Percentiles rank a stretch among this genome's conserved stretches.
Evolutionary conservation across 2,329 filamentous ascomycete species (phyloP).

Genomic region (Cercospora janseana): DNA sequence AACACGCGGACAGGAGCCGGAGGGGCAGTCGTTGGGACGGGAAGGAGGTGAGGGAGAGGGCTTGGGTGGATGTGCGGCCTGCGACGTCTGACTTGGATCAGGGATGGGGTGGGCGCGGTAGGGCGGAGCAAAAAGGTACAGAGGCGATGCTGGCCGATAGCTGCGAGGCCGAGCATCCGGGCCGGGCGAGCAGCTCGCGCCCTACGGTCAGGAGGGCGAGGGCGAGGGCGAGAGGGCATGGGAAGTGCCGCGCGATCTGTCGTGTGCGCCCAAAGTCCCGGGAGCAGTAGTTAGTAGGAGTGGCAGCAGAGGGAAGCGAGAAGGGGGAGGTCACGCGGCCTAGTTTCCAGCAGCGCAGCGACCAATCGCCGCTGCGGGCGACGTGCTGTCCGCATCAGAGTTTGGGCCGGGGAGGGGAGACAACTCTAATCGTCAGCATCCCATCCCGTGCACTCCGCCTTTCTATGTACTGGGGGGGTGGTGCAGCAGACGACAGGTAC

Average conservation of each 20-base stretch:
- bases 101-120: not conserved
- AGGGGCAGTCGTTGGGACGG: not conserved
- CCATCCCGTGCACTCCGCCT: too few species aligned
- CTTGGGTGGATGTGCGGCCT: not conserved
- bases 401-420: slow-evolving; percentile 6
- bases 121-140: slow-evolving; percentile 11
- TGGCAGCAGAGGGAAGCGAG: not conserved
- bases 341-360: not conserved
- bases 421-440: not conserved
- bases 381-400: not conserved
- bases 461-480: too few species aligned
- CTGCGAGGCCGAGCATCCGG: not conserved
- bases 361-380: not conserved
- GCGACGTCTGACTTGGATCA: not conserved
- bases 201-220: not conserved
- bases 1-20: slow-evolving; percentile 2
- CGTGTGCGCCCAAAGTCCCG: not conserved
- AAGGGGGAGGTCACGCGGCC: not conserved
- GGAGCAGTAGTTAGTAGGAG: too few species aligned
- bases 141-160: not conserved
- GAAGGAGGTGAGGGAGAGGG: slow-evolving; percentile 1
- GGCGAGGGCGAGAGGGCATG: too few species aligned
- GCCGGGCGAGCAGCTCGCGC: not conserved
- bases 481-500: too few species aligned
- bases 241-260: not conserved